Conservation (phyloP, 208 protist genomes). For the Leishmania braziliensis region DNA sequence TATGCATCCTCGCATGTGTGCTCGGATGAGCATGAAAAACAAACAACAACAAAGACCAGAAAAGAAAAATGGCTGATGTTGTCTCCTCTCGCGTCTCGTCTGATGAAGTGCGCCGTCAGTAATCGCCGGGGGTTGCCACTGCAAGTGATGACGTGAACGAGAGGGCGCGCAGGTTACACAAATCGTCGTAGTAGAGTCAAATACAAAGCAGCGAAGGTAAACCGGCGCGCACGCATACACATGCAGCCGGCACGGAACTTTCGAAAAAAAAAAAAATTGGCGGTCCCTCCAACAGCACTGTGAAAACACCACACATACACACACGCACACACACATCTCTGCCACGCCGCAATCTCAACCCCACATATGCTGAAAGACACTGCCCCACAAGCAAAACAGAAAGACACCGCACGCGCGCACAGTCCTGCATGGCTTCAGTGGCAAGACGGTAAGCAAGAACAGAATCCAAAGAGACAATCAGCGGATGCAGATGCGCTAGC, state of each 20-base stretch:
- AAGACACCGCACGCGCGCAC: background rate
- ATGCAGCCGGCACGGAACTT: too few relatives aligned
- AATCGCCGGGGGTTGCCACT: background rate
- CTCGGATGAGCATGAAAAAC: background rate
- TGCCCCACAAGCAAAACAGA: background rate
- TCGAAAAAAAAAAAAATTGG: background rate
- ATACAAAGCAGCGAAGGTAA: background rate
- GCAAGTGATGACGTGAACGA: background rate
- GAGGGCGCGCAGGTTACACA: background rate
- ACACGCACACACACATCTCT: background rate
- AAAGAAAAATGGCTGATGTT: background rate
- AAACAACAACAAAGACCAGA: background rate
- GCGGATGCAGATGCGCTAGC: background rate
- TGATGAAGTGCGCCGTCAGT: background rate
- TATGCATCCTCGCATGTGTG: background rate
- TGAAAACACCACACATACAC: background rate
- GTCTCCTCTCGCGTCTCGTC: background rate
- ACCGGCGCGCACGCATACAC: background rate
- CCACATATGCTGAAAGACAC: background rate
- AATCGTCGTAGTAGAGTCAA: background rate
- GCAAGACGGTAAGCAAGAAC: background rate
- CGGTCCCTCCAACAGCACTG: background rate
- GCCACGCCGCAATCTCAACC: background rate
- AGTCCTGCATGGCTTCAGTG: background rate
- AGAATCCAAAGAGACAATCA: background rate